Evolutionary conservation across 2,329 filamentous ascomycete genomes (phyloP), one percentile per base, ranked within the genome.

Genomic region (Fusarium xylarioides): DNA sequence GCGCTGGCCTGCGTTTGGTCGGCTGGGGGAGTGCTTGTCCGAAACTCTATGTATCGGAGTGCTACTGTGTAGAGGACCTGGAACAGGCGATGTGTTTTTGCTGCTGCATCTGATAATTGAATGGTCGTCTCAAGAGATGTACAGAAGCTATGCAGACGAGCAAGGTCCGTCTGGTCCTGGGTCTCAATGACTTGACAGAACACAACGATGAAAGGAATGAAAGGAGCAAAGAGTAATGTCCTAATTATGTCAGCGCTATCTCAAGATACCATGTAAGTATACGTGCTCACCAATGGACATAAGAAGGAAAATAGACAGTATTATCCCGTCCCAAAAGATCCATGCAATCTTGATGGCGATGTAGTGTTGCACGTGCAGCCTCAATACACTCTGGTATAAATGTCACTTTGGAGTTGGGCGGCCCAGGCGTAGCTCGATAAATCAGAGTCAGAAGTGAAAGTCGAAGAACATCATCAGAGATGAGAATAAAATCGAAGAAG

Each of bases 51-150:
- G 70, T 91, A 91, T 9, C 90, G 82, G 40, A 85, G 83, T 1
- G 89, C 89, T 12, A 91, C 86, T 40, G 84, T 88, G 70, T 87
- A 85, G 55, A 91, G 85, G 5, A 90, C 85, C 52, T 88, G 85
- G 70, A 89, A 91, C 19, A 91, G 83, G 32, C 85, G 87, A 68
- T 89, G 85, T 21, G 90, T 81, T 71, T 88, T 88, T 32, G 84
- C 82, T 11, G 88, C 86, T 1, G 87, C 86, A 61, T 88, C 77
- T 4, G 82, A 84, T 5, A 83, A 73, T 9, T 85, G 82, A 37
- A 83, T 83, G 9, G 85, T 85, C 0, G 84, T 83, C 64, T 86
- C 84, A 4, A 90, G 84, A 18, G 86, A 90, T 10, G 80, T 76
- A 50, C 86, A 83, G 23, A 91, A 86, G 5, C 82, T 83, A n/a